These are phyloP conservation scores for Colletotrichum eleusines DNA, from an alignment of 2,329 filamentous ascomycete species.

Conservation along the genomic window DNA sequence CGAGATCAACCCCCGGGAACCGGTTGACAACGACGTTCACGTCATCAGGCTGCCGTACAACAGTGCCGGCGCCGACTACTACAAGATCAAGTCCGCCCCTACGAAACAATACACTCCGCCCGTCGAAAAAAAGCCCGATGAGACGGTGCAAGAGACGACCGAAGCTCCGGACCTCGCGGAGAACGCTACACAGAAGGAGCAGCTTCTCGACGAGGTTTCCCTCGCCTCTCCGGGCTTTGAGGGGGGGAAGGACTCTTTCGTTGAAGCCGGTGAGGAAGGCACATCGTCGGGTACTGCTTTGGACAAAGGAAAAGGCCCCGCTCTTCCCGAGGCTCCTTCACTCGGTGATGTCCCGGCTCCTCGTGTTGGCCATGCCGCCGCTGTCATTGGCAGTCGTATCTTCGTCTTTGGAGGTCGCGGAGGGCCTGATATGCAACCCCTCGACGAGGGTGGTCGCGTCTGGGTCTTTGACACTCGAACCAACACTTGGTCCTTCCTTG, in stretches of 20 bases:
- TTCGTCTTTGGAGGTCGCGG: conserved; percentile 87
- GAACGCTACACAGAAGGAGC: conserved; percentile 48
- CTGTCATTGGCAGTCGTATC: conserved; percentile 75
- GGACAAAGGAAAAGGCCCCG: conserved; percentile 55
- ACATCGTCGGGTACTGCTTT: conserved; percentile 39
- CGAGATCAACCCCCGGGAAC: conserved; percentile 74
- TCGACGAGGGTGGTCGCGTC: conserved; percentile 80
- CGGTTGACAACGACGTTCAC: conserved; percentile 80
- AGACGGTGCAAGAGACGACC: conserved; percentile 19
- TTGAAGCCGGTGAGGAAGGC: neutral
- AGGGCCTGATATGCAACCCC: conserved; percentile 74
- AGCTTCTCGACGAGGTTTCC: conserved; percentile 57
- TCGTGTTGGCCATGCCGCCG: conserved; percentile 79
- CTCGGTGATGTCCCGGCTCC: conserved; percentile 69
- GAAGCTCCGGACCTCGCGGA: conserved; percentile 42
- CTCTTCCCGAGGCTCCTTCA: conserved; percentile 41
- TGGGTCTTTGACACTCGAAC: conserved; percentile 80
- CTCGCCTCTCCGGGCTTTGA: conserved; percentile 50
- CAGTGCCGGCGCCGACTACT: conserved; percentile 70
- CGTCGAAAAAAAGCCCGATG: conserved; percentile 33
- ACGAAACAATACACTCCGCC: conserved; percentile 46
- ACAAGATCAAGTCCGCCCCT: conserved; percentile 63
- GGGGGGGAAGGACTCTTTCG: conserved; percentile 42
- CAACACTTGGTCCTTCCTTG: conserved; percentile 73
- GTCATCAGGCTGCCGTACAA: conserved; percentile 71